phyloP scores from a whole-genome alignment of 306 rosid genomes.

The Vachellia collinsii region DNA sequence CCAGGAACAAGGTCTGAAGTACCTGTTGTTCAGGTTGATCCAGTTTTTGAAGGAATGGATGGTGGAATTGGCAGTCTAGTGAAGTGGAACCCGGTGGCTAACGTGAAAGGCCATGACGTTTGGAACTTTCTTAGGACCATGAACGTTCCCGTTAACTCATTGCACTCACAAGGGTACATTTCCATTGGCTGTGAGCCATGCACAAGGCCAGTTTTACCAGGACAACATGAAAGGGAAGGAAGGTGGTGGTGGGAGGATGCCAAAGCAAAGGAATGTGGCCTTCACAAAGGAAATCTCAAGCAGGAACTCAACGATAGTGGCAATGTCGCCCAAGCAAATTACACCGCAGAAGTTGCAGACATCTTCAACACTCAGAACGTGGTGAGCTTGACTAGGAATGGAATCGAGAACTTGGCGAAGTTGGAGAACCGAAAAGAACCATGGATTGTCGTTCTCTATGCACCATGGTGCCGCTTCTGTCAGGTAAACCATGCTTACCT shows the following conservation, averaged over 20 bases:
- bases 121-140: slow-evolving; percentile 85
- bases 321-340: slow-evolving; percentile 42
- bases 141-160: slow-evolving; percentile 85
- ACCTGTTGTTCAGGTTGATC: slow-evolving; percentile 88
- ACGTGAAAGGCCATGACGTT: slow-evolving; percentile 63
- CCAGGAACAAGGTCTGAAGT: slow-evolving; percentile 88
- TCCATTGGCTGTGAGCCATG: slow-evolving; percentile 95
- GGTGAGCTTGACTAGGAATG: slow-evolving; percentile 65
- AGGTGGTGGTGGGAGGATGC: slow-evolving; percentile 99
- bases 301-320: slow-evolving; percentile 55
- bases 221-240: slow-evolving; percentile 94
- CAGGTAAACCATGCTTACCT: slow-evolving; percentile 46
- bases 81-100: slow-evolving; percentile 94
- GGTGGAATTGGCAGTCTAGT: slow-evolving; percentile 85
- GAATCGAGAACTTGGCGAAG: slow-evolving; percentile 74
- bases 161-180: slow-evolving; percentile 76
- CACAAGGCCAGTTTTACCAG: slow-evolving; percentile 90
- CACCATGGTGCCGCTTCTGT: slow-evolving; percentile 96
- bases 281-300: slow-evolving; percentile 85
- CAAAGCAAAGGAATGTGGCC: slow-evolving; percentile 92
- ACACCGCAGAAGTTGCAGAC: slow-evolving; percentile 48
- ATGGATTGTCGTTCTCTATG: slow-evolving; percentile 87
- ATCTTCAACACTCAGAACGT: slow-evolving; percentile 63
- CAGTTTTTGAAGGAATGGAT: slow-evolving; percentile 81
- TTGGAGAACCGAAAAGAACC: slow-evolving; percentile 68